These are phyloP conservation scores for Urochloa ruziziensis DNA, from an alignment of 176 grass and related monocot species.

Conservation along the genomic window DNA sequence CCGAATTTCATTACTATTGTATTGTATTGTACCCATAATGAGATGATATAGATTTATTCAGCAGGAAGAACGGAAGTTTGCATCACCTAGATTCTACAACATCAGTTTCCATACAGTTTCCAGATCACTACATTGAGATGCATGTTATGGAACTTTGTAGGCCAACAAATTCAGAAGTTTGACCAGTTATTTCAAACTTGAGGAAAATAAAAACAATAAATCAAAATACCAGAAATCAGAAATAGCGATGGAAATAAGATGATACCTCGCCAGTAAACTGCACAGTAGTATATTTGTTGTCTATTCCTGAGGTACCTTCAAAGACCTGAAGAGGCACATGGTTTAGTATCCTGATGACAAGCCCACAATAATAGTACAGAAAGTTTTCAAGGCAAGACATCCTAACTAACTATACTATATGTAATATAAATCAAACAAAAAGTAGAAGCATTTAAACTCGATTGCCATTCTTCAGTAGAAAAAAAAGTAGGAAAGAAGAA, in stretches of 20 bases:
- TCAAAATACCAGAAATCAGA: neutral
- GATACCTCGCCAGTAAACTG: conserved; percentile 85
- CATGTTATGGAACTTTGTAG: neutral
- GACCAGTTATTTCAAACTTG: neutral
- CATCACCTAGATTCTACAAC: neutral
- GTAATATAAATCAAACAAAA: neutral
- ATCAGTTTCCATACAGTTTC: conserved; percentile 21
- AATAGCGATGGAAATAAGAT: conserved; percentile 17
- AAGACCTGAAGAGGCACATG: conserved; percentile 58
- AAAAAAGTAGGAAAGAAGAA: conserved; percentile 15
- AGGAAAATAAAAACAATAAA: neutral
- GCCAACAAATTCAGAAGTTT: neutral
- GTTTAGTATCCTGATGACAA: conserved; percentile 17
- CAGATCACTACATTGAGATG: neutral
- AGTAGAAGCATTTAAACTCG: neutral
- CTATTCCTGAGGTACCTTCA: conserved; percentile 94
- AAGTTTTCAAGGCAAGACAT: neutral
- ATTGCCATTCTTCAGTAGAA: neutral
- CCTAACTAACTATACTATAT: neutral
- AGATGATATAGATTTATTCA: neutral
- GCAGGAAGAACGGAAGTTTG: neutral
- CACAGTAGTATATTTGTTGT: conserved; percentile 92
- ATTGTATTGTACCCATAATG: neutral
- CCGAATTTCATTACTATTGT: too few species aligned
- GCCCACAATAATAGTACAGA: neutral